Conservation (phyloP, 2,329 filamentous ascomycete species). For the Ustilaginoidea virens region DNA sequence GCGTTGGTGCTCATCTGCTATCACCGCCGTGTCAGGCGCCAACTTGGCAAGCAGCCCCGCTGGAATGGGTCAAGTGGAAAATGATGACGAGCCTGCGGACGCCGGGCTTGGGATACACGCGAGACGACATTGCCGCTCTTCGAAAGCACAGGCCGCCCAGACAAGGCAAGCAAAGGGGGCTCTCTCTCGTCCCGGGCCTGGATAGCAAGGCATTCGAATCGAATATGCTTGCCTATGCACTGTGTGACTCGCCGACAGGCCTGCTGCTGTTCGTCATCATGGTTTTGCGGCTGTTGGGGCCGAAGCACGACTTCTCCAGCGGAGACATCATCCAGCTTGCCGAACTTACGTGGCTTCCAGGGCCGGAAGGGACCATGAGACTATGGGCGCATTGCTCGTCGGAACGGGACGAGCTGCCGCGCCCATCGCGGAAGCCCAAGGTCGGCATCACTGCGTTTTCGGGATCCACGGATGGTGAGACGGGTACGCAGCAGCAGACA, state of each 20-base stretch:
- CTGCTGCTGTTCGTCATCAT: conserved; percentile 38
- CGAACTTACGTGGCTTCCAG: conserved; percentile 50
- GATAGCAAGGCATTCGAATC: conserved; percentile 25
- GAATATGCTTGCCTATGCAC: conserved; percentile 41
- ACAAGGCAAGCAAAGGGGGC: conserved; percentile 5
- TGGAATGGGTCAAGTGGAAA: conserved; percentile 39
- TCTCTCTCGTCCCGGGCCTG: conserved; percentile 8
- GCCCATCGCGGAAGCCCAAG: conserved; percentile 17
- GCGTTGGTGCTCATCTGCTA: conserved; percentile 44
- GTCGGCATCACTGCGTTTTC: conserved; percentile 32
- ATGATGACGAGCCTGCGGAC: conserved; percentile 33
- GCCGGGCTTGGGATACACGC: conserved; percentile 39
- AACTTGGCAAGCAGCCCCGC: conserved; percentile 22
- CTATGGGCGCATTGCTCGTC: conserved; percentile 34
- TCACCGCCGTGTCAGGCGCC: conserved; percentile 39
- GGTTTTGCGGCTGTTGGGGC: conserved; percentile 25
- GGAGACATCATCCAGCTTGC: conserved; percentile 44
- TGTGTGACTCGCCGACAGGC: conserved; percentile 46
- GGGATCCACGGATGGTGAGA: conserved; percentile 15
- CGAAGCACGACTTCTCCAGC: conserved; percentile 25
- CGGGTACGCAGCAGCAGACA: conserved; percentile 1
- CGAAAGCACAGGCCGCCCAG: conserved; percentile 8
- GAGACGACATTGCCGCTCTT: conserved; percentile 33
- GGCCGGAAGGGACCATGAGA: conserved; percentile 43
- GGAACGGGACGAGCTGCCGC: conserved; percentile 13